These are phyloP conservation scores for Groenewaldozyma sp. DNA, from an alignment of 1,139 yeast species.

Conservation along the genomic window DNA sequence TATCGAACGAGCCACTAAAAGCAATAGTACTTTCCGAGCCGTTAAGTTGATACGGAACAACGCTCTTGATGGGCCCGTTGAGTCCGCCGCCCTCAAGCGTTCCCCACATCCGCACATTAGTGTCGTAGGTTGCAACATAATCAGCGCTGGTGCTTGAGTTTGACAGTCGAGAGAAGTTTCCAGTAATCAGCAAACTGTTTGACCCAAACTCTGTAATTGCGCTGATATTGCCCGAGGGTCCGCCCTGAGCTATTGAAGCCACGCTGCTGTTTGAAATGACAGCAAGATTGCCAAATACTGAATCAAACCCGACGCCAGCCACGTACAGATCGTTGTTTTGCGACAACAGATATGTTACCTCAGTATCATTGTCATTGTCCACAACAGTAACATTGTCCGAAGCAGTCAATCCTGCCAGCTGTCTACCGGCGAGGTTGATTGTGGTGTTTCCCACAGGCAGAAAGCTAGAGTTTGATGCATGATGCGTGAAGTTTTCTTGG, in stretches of 20 bases:
- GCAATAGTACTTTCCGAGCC: constrained; percentile 3
- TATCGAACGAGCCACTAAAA: constrained; percentile 6
- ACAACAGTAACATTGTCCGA: too few species aligned
- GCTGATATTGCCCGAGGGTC: constrained; percentile 4
- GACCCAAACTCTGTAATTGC: constrained; percentile 11
- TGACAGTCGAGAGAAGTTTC: constrained; percentile 3
- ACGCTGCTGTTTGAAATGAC: not conserved
- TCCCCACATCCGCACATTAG: not conserved
- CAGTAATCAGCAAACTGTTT: constrained; percentile 10
- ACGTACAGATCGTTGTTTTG: constrained; percentile 29
- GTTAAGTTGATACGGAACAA: not conserved
- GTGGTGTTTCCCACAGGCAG: constrained; percentile 58
- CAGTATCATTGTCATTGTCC: constrained; percentile 37
- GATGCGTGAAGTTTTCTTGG: constrained; percentile 51
- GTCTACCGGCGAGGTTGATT: constrained; percentile 52
- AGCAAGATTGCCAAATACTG: constrained; percentile 5
- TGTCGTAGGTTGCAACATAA: not conserved
- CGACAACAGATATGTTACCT: constrained; percentile 30
- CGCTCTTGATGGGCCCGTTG: constrained; percentile 29
- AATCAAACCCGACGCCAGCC: constrained; percentile 44
- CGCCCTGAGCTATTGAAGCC: not conserved
- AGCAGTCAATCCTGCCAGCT: too few species aligned
- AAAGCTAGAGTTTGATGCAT: constrained; percentile 27
- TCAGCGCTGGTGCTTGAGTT: not conserved
- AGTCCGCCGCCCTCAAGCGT: constrained; percentile 30